Evolutionary conservation across 768 basidiomycete species (phyloP), one percentile per base, ranked within the genome.

Genomic region (Leccinum aurantiacum): DNA sequence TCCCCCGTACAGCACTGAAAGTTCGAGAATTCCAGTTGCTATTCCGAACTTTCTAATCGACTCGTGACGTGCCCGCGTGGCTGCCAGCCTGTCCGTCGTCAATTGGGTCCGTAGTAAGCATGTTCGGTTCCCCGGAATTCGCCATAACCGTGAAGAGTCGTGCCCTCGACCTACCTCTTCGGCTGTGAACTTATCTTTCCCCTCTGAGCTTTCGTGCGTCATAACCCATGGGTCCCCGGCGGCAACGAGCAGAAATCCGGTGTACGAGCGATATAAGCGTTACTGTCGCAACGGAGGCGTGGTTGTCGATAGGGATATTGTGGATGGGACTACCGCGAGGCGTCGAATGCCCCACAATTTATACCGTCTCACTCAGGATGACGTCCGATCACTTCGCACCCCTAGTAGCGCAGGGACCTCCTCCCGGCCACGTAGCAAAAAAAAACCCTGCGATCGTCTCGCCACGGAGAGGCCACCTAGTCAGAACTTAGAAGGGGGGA

Each of bases 61-160:
- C 44, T 27, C 37, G 49, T 59, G 41, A 60, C 33, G 22, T 14
- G n/a, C 31, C 17, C 13, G 38, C 53, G 44, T 11, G 50, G 15
- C n/a, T 44, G 41, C 19, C 44, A 46, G 44, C 44, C 44, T 46
- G 44, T 13, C 44, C 44, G 11, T 46, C 44, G 44, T 13, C 15
- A 15, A 46, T 19, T 46, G 44, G 19, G 19, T 46, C 19, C 44
- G 44, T 15, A 13, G 37, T n/a, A 11, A 29, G 31, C 56, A 14
- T 53, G 56, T 54, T 60, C 68, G 69, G 68, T 38, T 58, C 55
- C 55, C 69, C 66, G 69, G 60, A 54, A 25, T 54, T 58, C 50
- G 44, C 49, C 50, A 60, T 62, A 70, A 0, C 68, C 69, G 68
- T 53, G 14, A 49, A 19, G 22, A 31, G 5, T 46, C 50, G 35